Evolutionary conservation across 2,329 filamentous ascomycete species (phyloP), one percentile per base, ranked within the genome.

Genomic region (Aspergillus sp.): DNA sequence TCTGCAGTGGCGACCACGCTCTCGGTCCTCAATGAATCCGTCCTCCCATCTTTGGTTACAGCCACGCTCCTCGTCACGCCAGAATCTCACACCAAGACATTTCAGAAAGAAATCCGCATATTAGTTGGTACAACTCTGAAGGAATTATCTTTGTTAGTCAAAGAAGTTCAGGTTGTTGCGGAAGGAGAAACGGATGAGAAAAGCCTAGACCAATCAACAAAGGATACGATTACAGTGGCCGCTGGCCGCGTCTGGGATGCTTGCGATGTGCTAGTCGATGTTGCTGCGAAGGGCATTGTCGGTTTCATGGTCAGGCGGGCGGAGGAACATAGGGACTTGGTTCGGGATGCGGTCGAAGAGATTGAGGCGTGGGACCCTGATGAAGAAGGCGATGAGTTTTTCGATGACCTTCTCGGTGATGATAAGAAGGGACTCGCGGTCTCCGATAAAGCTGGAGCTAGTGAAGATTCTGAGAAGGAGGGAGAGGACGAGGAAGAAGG

Each of bases 331-430:
- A 80, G 86, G 41, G 90, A 90, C 56, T 84, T 89, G 2, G 78
- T 97, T 23, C 85, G 90, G 65, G 93, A 97, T 76, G 89, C 91
- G 0, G 84, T 96, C 64, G 85, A 90, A 61, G 93, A 97, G 76
- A 74, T 97, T 63, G 90, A 91, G 70, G 91, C 93, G 66, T 97
- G 93, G 91, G 86, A 88, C 19, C 89, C 91, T 1, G 89, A 91
- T 66, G 83, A 85, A 9, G 82, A 83, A 0, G 84, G 85, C 3
- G 86, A 86, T 0, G 86, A 86, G 1, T 75, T 77, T 56, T 75
- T 77, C 48, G 73, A 76, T 52, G 70, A 75, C n/a, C 53, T 72
- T 40, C 59, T 74, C 37, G 70, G 65, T 19, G 70, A 72, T 35
- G 68, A 73, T 17, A 66, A 63, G 6, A 62, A 66, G 17, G 58